Conservation (phyloP, 2,329 filamentous ascomycete species). For the Colletotrichum cuscutae region DNA sequence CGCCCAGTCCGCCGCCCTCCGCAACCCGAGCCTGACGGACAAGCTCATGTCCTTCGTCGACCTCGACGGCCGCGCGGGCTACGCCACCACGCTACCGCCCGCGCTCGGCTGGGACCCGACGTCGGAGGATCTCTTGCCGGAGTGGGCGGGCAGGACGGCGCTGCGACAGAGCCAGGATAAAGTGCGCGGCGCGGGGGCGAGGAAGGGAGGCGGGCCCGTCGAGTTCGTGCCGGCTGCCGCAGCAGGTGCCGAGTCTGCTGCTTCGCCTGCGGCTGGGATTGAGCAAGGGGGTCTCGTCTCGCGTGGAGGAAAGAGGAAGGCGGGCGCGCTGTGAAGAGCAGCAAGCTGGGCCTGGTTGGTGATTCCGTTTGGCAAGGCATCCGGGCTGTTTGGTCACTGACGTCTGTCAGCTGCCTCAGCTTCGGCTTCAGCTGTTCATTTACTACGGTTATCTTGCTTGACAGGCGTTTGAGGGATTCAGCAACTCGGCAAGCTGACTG, state of each 20-base stretch:
- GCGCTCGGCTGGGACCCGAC: constrained; percentile 66
- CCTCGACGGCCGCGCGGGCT: constrained; percentile 64
- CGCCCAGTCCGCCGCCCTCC: constrained; percentile 71
- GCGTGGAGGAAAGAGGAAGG: constrained; percentile 46
- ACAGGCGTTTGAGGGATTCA: neutral
- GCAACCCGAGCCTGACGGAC: constrained; percentile 77
- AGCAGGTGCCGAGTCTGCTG: neutral
- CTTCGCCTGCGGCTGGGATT: constrained; percentile 29
- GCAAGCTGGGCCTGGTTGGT: neutral
- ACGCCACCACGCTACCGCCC: constrained; percentile 68
- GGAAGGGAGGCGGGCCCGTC: constrained; percentile 53
- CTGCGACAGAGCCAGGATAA: constrained; percentile 61
- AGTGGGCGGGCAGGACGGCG: constrained; percentile 61
- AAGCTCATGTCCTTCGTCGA: constrained; percentile 77
- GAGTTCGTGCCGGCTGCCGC: constrained; percentile 59
- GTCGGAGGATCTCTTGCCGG: constrained; percentile 56
- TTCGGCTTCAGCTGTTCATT: neutral
- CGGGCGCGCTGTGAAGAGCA: constrained; percentile 36
- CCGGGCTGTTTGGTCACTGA: neutral
- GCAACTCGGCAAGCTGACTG: neutral
- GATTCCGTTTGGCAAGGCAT: neutral
- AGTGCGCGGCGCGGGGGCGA: constrained; percentile 54
- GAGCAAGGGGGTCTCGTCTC: constrained; percentile 37
- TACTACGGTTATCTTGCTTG: neutral
- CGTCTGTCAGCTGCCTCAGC: neutral